Evolutionary conservation across 805 yeast genomes (phyloP).

Genomic region (Brettanomyces custersianus): DNA sequence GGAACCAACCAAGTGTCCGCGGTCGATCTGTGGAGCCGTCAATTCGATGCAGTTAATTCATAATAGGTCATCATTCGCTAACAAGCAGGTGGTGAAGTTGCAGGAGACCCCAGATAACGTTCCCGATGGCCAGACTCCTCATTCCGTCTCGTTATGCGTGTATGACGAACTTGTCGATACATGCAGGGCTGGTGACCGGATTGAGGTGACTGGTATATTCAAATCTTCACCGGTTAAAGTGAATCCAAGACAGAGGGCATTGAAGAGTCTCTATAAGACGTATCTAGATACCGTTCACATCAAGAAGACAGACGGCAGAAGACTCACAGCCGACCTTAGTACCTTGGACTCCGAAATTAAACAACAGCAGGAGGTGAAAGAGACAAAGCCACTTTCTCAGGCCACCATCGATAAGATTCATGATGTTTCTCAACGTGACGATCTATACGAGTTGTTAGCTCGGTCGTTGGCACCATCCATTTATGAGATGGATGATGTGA

Average conservation of each 20-base stretch:
- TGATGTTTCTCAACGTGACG: constrained; percentile 56
- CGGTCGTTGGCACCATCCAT: constrained; percentile 96
- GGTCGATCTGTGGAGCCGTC: constrained; percentile 70
- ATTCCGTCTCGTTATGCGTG: constrained; percentile 85
- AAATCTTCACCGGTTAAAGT: constrained; percentile 87
- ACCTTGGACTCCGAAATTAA: constrained; percentile 53
- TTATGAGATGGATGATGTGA: constrained; percentile 92
- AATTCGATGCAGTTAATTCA: constrained; percentile 89
- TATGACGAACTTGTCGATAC: constrained; percentile 94
- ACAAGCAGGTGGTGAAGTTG: constrained; percentile 86
- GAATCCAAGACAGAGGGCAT: constrained; percentile 73
- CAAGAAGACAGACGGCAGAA: constrained; percentile 71
- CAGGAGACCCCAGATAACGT: constrained; percentile 81
- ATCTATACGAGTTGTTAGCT: constrained; percentile 76
- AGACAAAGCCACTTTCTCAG: constrained; percentile 55
- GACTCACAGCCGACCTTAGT: constrained; percentile 73
- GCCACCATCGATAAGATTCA: constrained; percentile 62
- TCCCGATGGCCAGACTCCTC: constrained; percentile 99
- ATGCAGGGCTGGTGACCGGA: constrained; percentile 92
- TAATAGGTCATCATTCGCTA: constrained; percentile 88
- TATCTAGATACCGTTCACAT: constrained; percentile 92
- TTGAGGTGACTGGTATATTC: constrained; percentile 92
- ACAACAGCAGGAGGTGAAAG: constrained; percentile 67
- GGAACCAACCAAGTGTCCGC: constrained; percentile 91
- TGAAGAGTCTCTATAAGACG: constrained; percentile 82